Percentiles rank a stretch among this genome's conserved stretches.
Evolutionary conservation across 768 basidiomycete species (phyloP).

Genomic region (Favolaschia claudopus): DNA sequence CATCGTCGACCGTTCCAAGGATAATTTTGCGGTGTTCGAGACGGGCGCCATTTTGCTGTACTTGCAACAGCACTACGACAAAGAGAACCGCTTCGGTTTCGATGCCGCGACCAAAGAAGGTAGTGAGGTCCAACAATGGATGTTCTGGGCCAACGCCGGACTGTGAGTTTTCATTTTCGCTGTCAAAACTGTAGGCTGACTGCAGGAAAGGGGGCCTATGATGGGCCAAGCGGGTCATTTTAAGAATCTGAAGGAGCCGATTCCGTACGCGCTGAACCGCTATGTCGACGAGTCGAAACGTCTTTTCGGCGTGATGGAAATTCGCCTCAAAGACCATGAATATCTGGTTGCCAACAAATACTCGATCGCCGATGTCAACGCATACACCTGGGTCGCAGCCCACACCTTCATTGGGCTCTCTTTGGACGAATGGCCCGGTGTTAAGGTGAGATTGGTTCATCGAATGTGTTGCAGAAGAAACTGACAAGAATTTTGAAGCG

Average conservation of each 20-base stretch:
- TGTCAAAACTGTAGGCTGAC: neutral
- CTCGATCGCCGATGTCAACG: constrained; percentile 51
- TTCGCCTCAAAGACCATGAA: constrained; percentile 50
- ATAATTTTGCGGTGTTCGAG: constrained; percentile 47
- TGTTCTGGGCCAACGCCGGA: constrained; percentile 47
- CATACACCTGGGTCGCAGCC: constrained; percentile 39
- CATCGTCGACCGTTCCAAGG: constrained; percentile 35
- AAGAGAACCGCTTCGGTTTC: constrained; percentile 49
- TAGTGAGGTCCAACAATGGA: constrained; percentile 54
- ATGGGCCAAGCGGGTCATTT: constrained; percentile 24
- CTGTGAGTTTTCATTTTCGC: constrained; percentile 7
- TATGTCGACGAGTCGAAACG: constrained; percentile 58
- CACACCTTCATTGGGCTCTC: constrained; percentile 41
- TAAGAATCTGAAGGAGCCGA: neutral
- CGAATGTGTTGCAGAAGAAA: neutral
- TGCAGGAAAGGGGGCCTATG: constrained; percentile 27
- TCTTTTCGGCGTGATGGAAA: constrained; percentile 56
- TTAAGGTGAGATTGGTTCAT: constrained; percentile 34
- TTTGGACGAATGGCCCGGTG: constrained; percentile 46
- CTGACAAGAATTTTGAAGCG: constrained; percentile 26
- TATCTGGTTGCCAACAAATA: constrained; percentile 53
- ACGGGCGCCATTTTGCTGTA: constrained; percentile 55
- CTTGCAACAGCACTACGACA: constrained; percentile 53
- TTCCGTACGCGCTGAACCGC: constrained; percentile 30
- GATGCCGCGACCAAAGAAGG: constrained; percentile 39